Evolutionary conservation across 768 basidiomycete species (phyloP).

Genomic region (Russula brevipes): DNA sequence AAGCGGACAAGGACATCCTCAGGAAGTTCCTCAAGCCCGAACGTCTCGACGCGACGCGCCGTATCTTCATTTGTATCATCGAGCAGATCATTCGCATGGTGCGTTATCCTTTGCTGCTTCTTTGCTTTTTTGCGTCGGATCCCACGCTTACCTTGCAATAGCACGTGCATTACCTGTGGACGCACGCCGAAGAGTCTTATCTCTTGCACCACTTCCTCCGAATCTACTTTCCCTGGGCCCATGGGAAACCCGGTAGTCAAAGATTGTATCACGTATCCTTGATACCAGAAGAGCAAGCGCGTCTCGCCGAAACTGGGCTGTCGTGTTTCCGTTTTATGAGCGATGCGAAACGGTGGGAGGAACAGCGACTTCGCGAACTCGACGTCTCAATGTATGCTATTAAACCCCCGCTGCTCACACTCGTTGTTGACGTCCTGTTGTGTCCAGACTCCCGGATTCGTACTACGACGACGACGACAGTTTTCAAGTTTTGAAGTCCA

Average conservation of each 20-base stretch:
- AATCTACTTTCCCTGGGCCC: constrained; percentile 23
- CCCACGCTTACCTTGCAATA: not conserved
- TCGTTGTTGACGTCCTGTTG: not conserved
- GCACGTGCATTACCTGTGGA: constrained; percentile 21
- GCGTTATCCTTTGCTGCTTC: not conserved
- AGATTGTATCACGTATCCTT: constrained; percentile 11
- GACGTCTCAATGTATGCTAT: not conserved
- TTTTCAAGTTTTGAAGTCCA: constrained; percentile 12
- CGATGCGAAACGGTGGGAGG: constrained; percentile 20
- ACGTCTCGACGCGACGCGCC: constrained; percentile 13
- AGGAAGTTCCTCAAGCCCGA: constrained; percentile 19
- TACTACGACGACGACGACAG: constrained; percentile 1
- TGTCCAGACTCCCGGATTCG: constrained; percentile 9
- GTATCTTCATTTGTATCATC: constrained; percentile 10
- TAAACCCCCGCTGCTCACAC: too few relatives aligned
- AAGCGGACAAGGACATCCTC: constrained; percentile 13
- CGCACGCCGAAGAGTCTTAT: constrained; percentile 18
- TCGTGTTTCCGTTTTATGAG: constrained; percentile 19
- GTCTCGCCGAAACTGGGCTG: constrained; percentile 10
- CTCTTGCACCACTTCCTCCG: constrained; percentile 18
- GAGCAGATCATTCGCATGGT: constrained; percentile 15
- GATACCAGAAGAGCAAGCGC: constrained; percentile 13
- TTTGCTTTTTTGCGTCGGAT: not conserved
- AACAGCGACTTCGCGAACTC: constrained; percentile 6
- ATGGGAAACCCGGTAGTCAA: constrained; percentile 11